Evolutionary conservation across 257 asterid genomes (phyloP).

Genomic region (Datura wrightii): DNA sequence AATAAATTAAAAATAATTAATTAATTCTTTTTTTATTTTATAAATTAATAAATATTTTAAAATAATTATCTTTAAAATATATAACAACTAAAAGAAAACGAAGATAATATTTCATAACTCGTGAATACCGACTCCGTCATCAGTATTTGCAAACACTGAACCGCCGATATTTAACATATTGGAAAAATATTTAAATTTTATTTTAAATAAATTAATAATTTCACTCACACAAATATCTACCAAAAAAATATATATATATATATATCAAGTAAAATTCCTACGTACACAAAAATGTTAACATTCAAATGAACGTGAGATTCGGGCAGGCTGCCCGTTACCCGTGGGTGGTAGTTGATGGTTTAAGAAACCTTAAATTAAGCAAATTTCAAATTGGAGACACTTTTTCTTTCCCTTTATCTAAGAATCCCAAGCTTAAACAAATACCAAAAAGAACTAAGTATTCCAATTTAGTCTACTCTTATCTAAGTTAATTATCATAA

Average conservation of each 20-base stretch:
- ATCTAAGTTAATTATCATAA: background rate
- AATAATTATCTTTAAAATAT: too few species aligned
- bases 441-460: background rate
- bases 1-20: too few species aligned
- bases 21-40: too few species aligned
- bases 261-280: background rate
- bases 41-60: too few species aligned
- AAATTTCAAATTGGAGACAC: conserved; percentile 33
- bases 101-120: too few species aligned
- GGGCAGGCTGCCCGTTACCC: conserved; percentile 61
- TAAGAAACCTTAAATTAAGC: conserved; percentile 45
- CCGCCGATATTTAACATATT: background rate
- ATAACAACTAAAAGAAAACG: too few species aligned
- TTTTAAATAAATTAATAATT: background rate
- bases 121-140: too few species aligned
- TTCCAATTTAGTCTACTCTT: background rate
- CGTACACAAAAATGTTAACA: background rate
- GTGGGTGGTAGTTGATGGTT: conserved; percentile 31
- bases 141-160: background rate
- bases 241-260: background rate
- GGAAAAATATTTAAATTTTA: too few species aligned
- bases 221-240: background rate
- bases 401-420: conserved; percentile 29
- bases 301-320: conserved; percentile 16
- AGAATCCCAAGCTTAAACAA: conserved; percentile 20